Evolutionary conservation across 75 land plant species (phyloP).

Genomic region (Sequoiadendron giganteum): DNA sequence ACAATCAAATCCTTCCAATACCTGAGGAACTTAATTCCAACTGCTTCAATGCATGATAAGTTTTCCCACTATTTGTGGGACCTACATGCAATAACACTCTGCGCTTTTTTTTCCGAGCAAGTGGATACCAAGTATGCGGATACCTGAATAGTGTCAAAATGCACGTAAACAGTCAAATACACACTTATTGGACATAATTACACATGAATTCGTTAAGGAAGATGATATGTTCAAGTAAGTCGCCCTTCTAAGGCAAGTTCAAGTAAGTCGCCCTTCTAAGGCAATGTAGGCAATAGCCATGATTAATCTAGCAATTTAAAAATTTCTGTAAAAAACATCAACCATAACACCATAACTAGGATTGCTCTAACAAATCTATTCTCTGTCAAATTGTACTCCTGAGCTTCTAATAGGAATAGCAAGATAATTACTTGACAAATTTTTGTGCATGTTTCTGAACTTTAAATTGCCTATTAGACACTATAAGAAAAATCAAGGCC

Average conservation of each 20-base stretch:
- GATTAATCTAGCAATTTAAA: neutral
- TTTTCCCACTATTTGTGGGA: conserved; percentile 97
- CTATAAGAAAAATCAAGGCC: neutral
- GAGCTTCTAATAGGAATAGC: neutral
- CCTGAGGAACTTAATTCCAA: conserved; percentile 67
- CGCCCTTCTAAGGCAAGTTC: neutral
- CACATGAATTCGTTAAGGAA: neutral
- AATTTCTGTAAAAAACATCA: neutral
- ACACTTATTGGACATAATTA: neutral
- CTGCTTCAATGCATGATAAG: conserved; percentile 70
- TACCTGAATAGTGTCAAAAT: conserved; percentile 22
- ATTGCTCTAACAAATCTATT: no score
- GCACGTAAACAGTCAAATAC: neutral
- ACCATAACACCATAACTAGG: neutral
- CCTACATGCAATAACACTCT: conserved; percentile 73
- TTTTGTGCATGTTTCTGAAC: neutral
- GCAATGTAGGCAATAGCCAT: neutral
- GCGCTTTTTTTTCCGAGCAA: conserved; percentile 65
- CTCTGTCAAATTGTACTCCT: neutral
- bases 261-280: neutral
- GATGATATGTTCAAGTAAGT: neutral
- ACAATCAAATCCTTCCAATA: conserved; percentile 15
- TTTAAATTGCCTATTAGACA: neutral
- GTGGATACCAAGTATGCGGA: conserved; percentile 88
- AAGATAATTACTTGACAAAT: neutral